Evolutionary conservation across 2,329 filamentous ascomycete genomes (phyloP), one percentile per base, ranked within the genome.

Genomic region (Venturia aucupariae): DNA sequence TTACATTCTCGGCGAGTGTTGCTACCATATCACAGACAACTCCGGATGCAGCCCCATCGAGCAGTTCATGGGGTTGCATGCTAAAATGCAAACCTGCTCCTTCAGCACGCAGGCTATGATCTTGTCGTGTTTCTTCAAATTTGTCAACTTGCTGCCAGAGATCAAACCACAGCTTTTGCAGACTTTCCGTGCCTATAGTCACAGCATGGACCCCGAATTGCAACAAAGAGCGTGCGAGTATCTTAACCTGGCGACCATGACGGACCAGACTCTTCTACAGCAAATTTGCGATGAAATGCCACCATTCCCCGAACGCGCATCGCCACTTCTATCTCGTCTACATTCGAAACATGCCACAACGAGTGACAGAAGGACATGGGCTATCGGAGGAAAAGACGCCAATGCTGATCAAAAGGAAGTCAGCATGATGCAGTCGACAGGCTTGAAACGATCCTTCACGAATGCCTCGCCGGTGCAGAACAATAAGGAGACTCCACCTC

Each of bases 211-310:
- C 74, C 90, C 94, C 0, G 94, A 99, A 75, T 81, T 99, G 68
- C 94, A 99, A 75, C 94, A 99, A 78, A 83, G 94, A 76, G 93
- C 94, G 17, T 99, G 92, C 77, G 94, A 99, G 75, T 99, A 97
- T 74, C 81, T 97, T 66, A 86, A 89, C 0, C 81, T 99, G 67
- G 91, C 92, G 22, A 92, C 85, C 41, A 82, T 95, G 74, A 89
- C 91, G 0, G 91, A 90, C 0, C 94, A 99, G 71, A 92, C 97
- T 68, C 83, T 99, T 7, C 81, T 99, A 15, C 86, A 94, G 62
- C 97, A 94, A 0, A 87, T 99, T 6, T 96, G 92, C 75, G 94
- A 99, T 70, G 94, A 99, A 75, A 99, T 99, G 95, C 94, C 94
- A 2, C 92, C 94, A 0, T 99, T 97, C 77, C 95, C 94, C 0